A percentile compares a stretch with the other conserved stretches of the same genome.
Evolutionary conservation across 2,329 filamentous ascomycete species (phyloP).

Genomic region (Aspergillus hortae): DNA sequence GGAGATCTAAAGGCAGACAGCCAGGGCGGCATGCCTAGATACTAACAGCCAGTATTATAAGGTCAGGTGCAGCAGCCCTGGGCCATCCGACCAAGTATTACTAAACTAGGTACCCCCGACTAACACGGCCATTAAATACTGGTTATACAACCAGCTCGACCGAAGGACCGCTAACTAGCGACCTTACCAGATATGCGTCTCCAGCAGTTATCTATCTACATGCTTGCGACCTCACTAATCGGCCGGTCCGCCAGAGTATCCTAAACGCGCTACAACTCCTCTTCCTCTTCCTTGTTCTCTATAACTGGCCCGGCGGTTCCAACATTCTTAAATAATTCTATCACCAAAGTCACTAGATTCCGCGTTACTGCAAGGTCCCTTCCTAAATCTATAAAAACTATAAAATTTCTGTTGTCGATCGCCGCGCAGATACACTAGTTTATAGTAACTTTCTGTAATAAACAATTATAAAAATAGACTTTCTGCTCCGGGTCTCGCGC

Average conservation of each 20-base stretch:
- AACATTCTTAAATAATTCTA: constrained; percentile 9
- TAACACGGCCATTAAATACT: neutral
- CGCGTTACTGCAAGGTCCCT: constrained; percentile 13
- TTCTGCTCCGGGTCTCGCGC: constrained; percentile 7
- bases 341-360: constrained; percentile 11
- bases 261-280: neutral
- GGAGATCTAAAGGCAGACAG: neutral
- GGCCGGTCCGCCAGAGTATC: constrained; percentile 2
- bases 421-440: constrained; percentile 17
- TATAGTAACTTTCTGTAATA: constrained; percentile 14
- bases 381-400: constrained; percentile 15
- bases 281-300: constrained; percentile 5
- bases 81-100: neutral
- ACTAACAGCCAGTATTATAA: neutral
- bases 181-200: neutral
- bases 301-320: neutral
- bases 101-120: neutral
- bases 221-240: constrained; percentile 6
- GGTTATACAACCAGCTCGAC: neutral
- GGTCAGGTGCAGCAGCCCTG: neutral
- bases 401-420: constrained; percentile 17
- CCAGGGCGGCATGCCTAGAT: neutral
- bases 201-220: constrained; percentile 1
- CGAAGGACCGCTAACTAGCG: constrained; percentile 3
- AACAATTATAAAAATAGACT: constrained; percentile 15